These are phyloP conservation scores for Oldenlandia corymbosa DNA, from an alignment of 257 asterid species.

Conservation along the genomic window DNA sequence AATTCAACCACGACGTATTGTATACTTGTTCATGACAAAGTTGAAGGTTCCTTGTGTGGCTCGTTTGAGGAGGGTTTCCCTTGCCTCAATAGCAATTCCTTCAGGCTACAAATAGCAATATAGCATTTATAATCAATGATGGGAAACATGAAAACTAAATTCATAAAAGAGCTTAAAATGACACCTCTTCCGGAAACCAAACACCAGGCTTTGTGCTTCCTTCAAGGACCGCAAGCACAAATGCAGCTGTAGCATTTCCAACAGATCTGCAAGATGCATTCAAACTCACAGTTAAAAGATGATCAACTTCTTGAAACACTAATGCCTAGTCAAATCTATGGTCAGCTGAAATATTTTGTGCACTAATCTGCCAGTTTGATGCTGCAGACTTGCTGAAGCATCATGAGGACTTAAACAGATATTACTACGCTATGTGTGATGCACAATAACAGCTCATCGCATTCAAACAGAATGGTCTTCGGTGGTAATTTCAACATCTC, in stretches of 20 bases:
- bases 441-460: background rate
- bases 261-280: slow-evolving; percentile 56
- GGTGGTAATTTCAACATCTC: background rate
- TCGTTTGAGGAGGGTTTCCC: slow-evolving; percentile 68
- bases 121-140: background rate
- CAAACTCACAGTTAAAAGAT: too few species aligned
- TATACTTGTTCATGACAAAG: slow-evolving; percentile 51
- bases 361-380: background rate
- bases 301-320: background rate
- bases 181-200: slow-evolving; percentile 97
- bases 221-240: slow-evolving; percentile 78
- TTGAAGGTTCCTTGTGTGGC: slow-evolving; percentile 83
- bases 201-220: slow-evolving; percentile 92
- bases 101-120: slow-evolving; percentile 47
- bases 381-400: background rate
- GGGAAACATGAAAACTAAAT: background rate
- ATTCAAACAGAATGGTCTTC: background rate
- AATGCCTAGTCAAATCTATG: background rate
- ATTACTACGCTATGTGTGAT: background rate
- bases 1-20: background rate
- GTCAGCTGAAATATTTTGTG: background rate
- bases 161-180: background rate
- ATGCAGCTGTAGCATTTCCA: slow-evolving; percentile 76
- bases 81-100: slow-evolving; percentile 78
- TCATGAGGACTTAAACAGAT: background rate